Evolutionary conservation across 2,329 filamentous ascomycete species (phyloP).

Genomic region (Thermothelomyces thermophilus): DNA sequence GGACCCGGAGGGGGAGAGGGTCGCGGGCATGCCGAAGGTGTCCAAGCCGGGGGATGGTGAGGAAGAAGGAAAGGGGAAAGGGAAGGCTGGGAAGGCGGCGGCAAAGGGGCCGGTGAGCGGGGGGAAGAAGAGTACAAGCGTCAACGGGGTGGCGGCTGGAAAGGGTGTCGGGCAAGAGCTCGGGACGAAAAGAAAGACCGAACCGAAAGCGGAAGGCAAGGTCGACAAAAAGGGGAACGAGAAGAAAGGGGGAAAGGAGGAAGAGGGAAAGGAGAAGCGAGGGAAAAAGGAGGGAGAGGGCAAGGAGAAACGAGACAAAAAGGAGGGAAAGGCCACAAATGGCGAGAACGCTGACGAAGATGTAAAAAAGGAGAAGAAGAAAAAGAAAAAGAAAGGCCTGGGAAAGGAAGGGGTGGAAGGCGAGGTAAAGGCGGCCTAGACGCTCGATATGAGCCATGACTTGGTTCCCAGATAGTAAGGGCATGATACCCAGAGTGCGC

Average conservation of each 20-base stretch:
- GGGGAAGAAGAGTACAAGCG: background rate
- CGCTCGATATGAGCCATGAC: background rate
- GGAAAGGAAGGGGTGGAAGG: slow-evolving; percentile 18
- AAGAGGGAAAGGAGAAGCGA: background rate
- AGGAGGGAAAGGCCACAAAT: background rate
- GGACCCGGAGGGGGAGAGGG: slow-evolving; percentile 31
- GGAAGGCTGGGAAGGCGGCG: background rate
- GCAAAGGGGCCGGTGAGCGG: background rate
- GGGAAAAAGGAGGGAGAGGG: slow-evolving; percentile 6
- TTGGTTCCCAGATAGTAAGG: background rate
- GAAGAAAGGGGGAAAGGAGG: background rate
- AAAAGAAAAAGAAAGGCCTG: slow-evolving; percentile 11
- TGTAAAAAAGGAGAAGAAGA: background rate
- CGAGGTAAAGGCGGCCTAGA: slow-evolving; percentile 1
- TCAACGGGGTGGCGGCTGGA: slow-evolving; percentile 2
- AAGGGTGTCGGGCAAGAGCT: background rate
- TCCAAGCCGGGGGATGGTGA: background rate
- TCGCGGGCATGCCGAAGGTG: slow-evolving; percentile 32
- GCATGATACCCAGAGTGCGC: slow-evolving; percentile 13
- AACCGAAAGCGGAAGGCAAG: background rate
- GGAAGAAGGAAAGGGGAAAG: background rate
- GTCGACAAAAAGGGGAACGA: background rate
- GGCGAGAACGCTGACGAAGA: too few species aligned
- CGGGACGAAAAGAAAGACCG: slow-evolving; percentile 4
- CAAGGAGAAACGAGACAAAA: slow-evolving; percentile 26